Percentiles rank a stretch among this genome's conserved stretches.
phyloP scores from a whole-genome alignment of 805 yeast species.

The Barnettozyma vustinii region DNA sequence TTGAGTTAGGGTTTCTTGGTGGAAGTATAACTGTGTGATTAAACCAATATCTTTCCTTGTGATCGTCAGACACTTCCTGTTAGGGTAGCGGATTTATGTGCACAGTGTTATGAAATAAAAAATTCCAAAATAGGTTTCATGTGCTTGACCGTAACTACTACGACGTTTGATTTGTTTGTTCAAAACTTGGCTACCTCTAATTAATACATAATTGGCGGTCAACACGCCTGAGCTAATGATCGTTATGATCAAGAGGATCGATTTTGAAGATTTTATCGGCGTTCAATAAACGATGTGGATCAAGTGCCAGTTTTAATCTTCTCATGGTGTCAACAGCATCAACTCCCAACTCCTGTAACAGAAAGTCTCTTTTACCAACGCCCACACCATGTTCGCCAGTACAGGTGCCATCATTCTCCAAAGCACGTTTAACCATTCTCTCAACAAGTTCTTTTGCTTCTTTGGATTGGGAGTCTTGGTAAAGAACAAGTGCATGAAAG shows the following conservation, averaged over 20 bases:
- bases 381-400: constrained; percentile 91
- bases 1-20: too few relatives aligned
- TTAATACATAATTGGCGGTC: too few relatives aligned
- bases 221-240: neutral
- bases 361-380: constrained; percentile 60
- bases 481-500: constrained; percentile 63
- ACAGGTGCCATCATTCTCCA: constrained; percentile 73
- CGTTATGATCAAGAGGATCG: constrained; percentile 38
- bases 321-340: constrained; percentile 71
- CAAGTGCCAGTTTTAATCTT: constrained; percentile 62
- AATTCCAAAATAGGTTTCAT: too few relatives aligned
- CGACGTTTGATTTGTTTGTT: too few relatives aligned
- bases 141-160: too few relatives aligned
- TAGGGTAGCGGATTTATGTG: too few relatives aligned
- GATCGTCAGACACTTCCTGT: too few relatives aligned
- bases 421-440: constrained; percentile 60
- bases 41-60: too few relatives aligned
- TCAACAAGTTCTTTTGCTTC: constrained; percentile 46
- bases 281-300: constrained; percentile 66
- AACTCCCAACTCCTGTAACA: constrained; percentile 60
- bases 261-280: constrained; percentile 75
- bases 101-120: too few relatives aligned
- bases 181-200: neutral
- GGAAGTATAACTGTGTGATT: too few relatives aligned
- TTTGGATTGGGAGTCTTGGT: constrained; percentile 43